A percentile compares a stretch with the other conserved stretches of the same genome.
phyloP scores from a whole-genome alignment of 2,329 filamentous ascomycete genomes.

The Simplicillium sp. region DNA sequence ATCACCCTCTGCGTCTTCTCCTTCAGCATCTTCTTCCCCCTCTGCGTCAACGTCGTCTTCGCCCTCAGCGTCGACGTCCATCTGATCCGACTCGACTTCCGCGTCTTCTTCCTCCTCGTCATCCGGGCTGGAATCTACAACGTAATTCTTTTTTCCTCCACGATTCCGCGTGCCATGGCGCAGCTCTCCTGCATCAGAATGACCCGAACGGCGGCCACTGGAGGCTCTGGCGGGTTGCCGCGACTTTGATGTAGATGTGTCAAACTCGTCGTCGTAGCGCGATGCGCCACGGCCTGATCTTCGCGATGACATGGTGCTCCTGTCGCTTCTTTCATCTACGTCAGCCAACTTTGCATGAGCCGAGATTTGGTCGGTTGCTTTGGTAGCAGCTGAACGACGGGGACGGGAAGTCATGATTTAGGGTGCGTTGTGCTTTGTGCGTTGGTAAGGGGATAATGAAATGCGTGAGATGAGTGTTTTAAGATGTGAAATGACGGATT shows the following conservation, averaged over 20 bases:
- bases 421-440: neutral
- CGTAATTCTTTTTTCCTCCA: slow-evolving; percentile 49
- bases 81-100: slow-evolving; percentile 21
- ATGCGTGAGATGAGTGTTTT: no score
- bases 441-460: neutral
- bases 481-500: no score
- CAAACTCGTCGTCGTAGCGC: slow-evolving; percentile 36
- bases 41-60: slow-evolving; percentile 28
- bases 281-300: slow-evolving; percentile 36
- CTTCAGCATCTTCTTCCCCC: slow-evolving; percentile 25
- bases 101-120: slow-evolving; percentile 32
- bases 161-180: slow-evolving; percentile 42
- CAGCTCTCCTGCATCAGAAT: slow-evolving; percentile 35
- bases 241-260: slow-evolving; percentile 30
- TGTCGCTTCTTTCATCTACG: slow-evolving; percentile 19
- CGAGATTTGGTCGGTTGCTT: slow-evolving; percentile 32
- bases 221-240: slow-evolving; percentile 39
- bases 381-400: slow-evolving; percentile 32
- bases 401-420: slow-evolving; percentile 36
- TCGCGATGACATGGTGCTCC: slow-evolving; percentile 40
- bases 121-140: slow-evolving; percentile 45
- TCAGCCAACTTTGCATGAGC: slow-evolving; percentile 31
- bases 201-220: slow-evolving; percentile 26
- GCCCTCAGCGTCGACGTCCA: slow-evolving; percentile 26
- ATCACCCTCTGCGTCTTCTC: slow-evolving; percentile 31